Conservation (phyloP, 2,329 filamentous ascomycete species). For the Sclerotinia trifoliorum region DNA sequence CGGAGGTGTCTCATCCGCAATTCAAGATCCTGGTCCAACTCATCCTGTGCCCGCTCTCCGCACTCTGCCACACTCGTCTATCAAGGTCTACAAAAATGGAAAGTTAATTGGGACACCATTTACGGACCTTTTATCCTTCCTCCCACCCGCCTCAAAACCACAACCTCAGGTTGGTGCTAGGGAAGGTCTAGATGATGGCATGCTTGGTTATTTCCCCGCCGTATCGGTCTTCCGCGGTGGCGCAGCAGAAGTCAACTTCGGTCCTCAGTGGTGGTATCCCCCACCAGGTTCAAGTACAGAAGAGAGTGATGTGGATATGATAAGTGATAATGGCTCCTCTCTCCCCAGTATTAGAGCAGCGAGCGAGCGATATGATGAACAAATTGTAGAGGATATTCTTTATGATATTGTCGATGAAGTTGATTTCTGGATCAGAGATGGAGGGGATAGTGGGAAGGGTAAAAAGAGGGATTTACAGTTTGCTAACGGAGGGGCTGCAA, state of each 20-base stretch:
- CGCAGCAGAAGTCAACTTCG: slow-evolving; percentile 90
- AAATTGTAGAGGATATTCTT: slow-evolving; percentile 90
- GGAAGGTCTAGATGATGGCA: slow-evolving; percentile 88
- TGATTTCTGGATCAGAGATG: slow-evolving; percentile 75
- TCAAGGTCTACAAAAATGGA: slow-evolving; percentile 93
- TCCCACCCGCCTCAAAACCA: slow-evolving; percentile 82
- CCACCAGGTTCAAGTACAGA: slow-evolving; percentile 57
- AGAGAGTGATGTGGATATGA: slow-evolving; percentile 51
- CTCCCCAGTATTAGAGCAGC: slow-evolving; percentile 50
- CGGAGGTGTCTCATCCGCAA: slow-evolving; percentile 40
- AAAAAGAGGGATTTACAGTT: slow-evolving; percentile 28
- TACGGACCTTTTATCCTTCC: slow-evolving; percentile 81
- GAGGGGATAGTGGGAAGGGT: slow-evolving; percentile 34
- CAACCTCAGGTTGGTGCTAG: slow-evolving; percentile 71
- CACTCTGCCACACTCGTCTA: slow-evolving; percentile 80
- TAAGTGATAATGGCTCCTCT: slow-evolving; percentile 40
- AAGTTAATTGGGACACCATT: slow-evolving; percentile 82
- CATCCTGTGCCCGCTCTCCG: slow-evolving; percentile 74
- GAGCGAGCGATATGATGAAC: slow-evolving; percentile 80
- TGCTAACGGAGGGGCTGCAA: slow-evolving; percentile 27
- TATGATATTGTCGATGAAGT: slow-evolving; percentile 95
- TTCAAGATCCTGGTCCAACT: slow-evolving; percentile 64
- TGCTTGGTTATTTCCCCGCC: slow-evolving; percentile 93
- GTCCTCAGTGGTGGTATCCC: slow-evolving; percentile 87
- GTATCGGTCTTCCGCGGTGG: slow-evolving; percentile 91